Evolutionary conservation across 2,329 filamentous ascomycete species (phyloP), one percentile per base, ranked within the genome.

Genomic region (Colletotrichum eleusines): DNA sequence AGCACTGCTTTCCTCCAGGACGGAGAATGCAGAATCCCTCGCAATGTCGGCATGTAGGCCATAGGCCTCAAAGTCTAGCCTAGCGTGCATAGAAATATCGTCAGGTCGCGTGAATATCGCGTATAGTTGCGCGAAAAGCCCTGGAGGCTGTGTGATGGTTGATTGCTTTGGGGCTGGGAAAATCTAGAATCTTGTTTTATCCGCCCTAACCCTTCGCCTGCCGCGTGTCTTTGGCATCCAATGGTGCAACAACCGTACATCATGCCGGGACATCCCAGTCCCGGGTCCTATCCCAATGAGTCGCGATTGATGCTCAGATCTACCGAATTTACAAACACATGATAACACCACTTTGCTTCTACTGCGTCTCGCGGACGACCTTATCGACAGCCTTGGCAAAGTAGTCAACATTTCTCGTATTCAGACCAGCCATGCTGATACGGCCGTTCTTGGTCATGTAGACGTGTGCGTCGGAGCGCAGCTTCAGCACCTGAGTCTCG

Each of bases 401-500:
- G 83, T 98, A 97, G 66, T 97, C 94, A 70, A 98, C 87, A 80
- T 98, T 99, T 77, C 91, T 84, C 33, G 93, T 92, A 82, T 98
- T 98, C 75, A 98, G 84, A n/a, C 96, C 96, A 6, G 96, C 96
- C 95, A 99, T 98, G 79, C 93, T 97, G 82, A 98, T 97, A 59
- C 96, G 92, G 28, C 96, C 96, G 79, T 99, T 99, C 89, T 98
- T 98, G 75, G 95, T 98, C 89, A 95, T 95, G 84, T 96, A 96
- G 64, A 96, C 87, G 80, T 96, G 93, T 71, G 86, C 89, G 61
- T 93, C 88, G 72, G 89, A 85, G 63, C 91, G 87, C 72, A 96
- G 84, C 82, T 89, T 90, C 75, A 88, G 76, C 9, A 95, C 93
- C 80, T 96, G 93, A 73, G 88, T 79, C 83, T 94, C 92, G 16